Evolutionary conservation across 495 filamentous ascomycete species (phyloP).

Genomic region (Evernia prunastri): DNA sequence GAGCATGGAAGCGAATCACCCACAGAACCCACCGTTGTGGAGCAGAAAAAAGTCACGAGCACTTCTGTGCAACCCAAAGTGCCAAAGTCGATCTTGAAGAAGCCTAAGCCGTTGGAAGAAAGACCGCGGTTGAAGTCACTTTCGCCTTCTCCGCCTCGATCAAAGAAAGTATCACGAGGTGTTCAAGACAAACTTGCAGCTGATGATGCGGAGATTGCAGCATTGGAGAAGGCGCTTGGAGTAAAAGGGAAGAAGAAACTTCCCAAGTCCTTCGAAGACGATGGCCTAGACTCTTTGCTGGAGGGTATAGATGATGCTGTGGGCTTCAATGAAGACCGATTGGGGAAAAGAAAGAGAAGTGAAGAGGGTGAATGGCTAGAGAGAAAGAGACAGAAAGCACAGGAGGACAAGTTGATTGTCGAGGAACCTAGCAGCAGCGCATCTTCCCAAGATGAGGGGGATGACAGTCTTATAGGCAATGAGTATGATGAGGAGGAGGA

Average conservation of each 20-base stretch:
- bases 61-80: slow-evolving; percentile 27
- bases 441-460: slow-evolving; percentile 15
- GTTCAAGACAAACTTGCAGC: slow-evolving; percentile 58
- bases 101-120: slow-evolving; percentile 18
- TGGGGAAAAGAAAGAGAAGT: slow-evolving; percentile 46
- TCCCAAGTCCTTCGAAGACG: slow-evolving; percentile 72
- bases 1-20: slow-evolving; percentile 28
- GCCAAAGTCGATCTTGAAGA: slow-evolving; percentile 24
- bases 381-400: slow-evolving; percentile 61
- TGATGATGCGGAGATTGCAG: slow-evolving; percentile 84
- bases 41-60: slow-evolving; percentile 16
- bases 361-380: slow-evolving; percentile 52
- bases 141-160: slow-evolving; percentile 21
- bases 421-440: slow-evolving; percentile 33
- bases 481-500: slow-evolving; percentile 29
- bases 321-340: slow-evolving; percentile 33
- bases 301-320: slow-evolving; percentile 57
- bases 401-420: slow-evolving; percentile 35
- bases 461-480: slow-evolving; percentile 18
- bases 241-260: slow-evolving; percentile 70
- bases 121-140: slow-evolving; percentile 21
- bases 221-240: slow-evolving; percentile 81
- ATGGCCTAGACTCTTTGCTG: slow-evolving; percentile 74
- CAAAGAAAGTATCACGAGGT: slow-evolving; percentile 45
- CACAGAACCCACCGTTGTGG: neutral